Conservation (phyloP, 768 basidiomycete genomes). For the Termitomyces sp. region DNA sequence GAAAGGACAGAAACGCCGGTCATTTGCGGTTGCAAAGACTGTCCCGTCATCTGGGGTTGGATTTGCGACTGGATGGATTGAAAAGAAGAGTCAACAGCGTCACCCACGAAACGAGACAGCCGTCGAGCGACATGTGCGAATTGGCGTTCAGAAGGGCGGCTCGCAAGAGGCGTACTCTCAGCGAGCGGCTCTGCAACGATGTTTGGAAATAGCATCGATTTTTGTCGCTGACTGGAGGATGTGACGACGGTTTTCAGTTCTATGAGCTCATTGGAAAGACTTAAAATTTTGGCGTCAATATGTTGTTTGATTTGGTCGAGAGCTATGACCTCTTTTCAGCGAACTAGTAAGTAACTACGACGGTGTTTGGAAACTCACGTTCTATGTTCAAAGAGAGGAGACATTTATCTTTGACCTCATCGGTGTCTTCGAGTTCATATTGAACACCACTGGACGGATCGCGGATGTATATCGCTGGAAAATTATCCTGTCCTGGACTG, state of each 20-base stretch:
- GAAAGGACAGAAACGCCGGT: slow-evolving; percentile 72
- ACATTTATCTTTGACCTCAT: slow-evolving; percentile 86
- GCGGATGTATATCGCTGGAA: slow-evolving; percentile 92
- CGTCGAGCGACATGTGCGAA: slow-evolving; percentile 69
- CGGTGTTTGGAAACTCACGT: slow-evolving; percentile 50
- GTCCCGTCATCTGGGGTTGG: slow-evolving; percentile 61
- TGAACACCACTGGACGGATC: slow-evolving; percentile 90
- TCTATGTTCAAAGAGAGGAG: slow-evolving; percentile 92
- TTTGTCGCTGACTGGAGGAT: slow-evolving; percentile 38
- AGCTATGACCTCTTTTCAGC: slow-evolving; percentile 38
- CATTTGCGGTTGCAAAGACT: slow-evolving; percentile 63
- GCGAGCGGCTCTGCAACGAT: slow-evolving; percentile 51
- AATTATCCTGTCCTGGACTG: slow-evolving; percentile 88
- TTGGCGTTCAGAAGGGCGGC: slow-evolving; percentile 70
- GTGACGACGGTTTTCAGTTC: slow-evolving; percentile 71
- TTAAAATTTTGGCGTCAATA: slow-evolving; percentile 86
- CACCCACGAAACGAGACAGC: slow-evolving; percentile 64
- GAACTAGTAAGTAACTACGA: not conserved
- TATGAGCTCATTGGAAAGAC: slow-evolving; percentile 82
- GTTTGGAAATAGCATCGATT: slow-evolving; percentile 37
- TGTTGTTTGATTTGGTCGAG: slow-evolving; percentile 99
- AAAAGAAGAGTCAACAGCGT: slow-evolving; percentile 23
- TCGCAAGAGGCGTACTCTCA: slow-evolving; percentile 59
- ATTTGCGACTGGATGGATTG: slow-evolving; percentile 27
- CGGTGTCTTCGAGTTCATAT: slow-evolving; percentile 93